Base-by-base conservation (phyloP, 164 flowering plant genomes). In the Litsea cubeba region DNA sequence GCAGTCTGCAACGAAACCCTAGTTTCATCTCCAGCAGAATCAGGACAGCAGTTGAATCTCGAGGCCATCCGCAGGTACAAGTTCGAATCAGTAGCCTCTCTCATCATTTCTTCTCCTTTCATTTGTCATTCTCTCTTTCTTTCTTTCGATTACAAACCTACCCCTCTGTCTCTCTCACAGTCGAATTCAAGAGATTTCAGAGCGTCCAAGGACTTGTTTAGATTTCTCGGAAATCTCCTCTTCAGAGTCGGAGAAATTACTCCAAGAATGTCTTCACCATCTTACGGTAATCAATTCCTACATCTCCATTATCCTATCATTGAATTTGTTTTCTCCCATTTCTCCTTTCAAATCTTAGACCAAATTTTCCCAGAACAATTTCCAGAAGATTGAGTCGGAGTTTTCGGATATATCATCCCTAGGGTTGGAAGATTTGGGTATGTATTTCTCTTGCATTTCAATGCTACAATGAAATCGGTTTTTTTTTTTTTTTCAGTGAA, bases 351-450 rank as follows among this genome's bases (percentile, higher is more conserved):
- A 26, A 14, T 7, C 5, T 66, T 32, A 40, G 3, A 6, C 3
- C 32, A 1, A 10, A 5, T 28, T 17, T 28, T 28, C 28, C 12
- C 69, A 66, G 69, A 17, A 24, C 69, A 66, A 28, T 11, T 66
- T 66, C 23, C 14, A 66, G 69, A 3, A 66, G 69, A 66, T 66
- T 12, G 69, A 66, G 12, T 66, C 69, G 69, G 69, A 66, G 10
- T 66, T 32, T 30, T 30, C 49, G 15, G 69, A 66, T 20, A 26
- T 66, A 12, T 32, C n/a, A 40, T 30, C 32, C 20, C 18, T 66
- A 4, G 69, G 46, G 49, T 15, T 66, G 28, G 50, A 28, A 30
- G 69, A 66, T 66, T 28, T 66, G 69, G 69, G 69, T 66, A 66
- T 26, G 46, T 30, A 17, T 28, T 66, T 30, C 35, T 66, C 6